A percentile compares a stretch with the other conserved stretches of the same genome.
These are phyloP conservation scores for Plasmodium inui DNA, from an alignment of 169 alveolate species.

Conservation along the genomic window DNA sequence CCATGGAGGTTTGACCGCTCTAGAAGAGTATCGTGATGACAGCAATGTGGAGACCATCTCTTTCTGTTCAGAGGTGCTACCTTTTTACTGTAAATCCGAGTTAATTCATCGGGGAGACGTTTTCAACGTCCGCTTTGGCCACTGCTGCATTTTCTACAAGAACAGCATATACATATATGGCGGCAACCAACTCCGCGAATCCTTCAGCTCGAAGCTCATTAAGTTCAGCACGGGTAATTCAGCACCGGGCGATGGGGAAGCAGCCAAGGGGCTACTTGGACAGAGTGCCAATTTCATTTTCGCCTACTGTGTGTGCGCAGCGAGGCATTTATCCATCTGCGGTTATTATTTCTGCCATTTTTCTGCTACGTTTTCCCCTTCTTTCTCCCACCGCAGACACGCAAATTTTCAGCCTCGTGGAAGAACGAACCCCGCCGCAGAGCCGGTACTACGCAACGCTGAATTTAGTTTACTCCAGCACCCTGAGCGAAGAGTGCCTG, in stretches of 20 bases:
- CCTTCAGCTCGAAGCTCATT: not conserved
- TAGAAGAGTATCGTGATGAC: not conserved
- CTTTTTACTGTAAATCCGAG: conserved; percentile 75
- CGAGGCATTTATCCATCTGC: not conserved
- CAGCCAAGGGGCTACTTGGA: not conserved
- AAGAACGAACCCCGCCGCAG: conserved; percentile 5
- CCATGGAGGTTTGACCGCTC: not conserved
- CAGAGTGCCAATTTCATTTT: not conserved
- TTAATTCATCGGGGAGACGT: conserved; percentile 33
- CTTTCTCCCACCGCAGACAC: not conserved
- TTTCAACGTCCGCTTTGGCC: conserved; percentile 67
- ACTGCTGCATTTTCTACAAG: conserved; percentile 39
- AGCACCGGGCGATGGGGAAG: not conserved
- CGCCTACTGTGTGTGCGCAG: not conserved
- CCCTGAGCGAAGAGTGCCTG: conserved; percentile 35
- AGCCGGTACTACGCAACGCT: conserved; percentile 47
- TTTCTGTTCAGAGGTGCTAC: conserved; percentile 69
- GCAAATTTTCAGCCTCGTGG: conserved; percentile 22
- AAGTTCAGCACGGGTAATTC: conserved; percentile 22
- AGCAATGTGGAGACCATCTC: conserved; percentile 23
- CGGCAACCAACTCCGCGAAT: conserved; percentile 18
- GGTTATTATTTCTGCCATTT: not conserved
- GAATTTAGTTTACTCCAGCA: conserved; percentile 40
- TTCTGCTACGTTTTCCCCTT: not conserved
- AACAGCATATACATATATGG: conserved; percentile 62